A percentile compares a stretch with the other conserved stretches of the same genome.
Evolutionary conservation across 2,329 filamentous ascomycete species (phyloP).

Genomic region (Sclerotiophoma versabilis): DNA sequence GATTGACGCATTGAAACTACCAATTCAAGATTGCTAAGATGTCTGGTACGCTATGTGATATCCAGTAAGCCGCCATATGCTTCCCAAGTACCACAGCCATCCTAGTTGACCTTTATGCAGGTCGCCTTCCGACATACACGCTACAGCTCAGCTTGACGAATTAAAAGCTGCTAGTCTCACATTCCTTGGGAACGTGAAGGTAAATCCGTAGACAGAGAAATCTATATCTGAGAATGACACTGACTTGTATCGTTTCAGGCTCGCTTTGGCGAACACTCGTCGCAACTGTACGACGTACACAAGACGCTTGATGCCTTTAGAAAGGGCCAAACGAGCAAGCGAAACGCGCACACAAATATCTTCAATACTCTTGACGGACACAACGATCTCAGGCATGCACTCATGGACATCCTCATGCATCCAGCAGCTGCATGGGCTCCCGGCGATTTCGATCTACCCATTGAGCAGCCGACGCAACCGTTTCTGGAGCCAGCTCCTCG

Average conservation of each 20-base stretch:
- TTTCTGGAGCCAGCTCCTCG: conserved; percentile 16
- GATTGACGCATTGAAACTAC: background rate
- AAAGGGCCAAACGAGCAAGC: conserved; percentile 29
- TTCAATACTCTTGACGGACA: conserved; percentile 25
- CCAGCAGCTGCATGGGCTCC: conserved; percentile 30
- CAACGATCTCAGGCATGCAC: conserved; percentile 30
- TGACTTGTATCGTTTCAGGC: conserved; percentile 15
- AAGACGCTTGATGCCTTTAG: conserved; percentile 28
- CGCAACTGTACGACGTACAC: conserved; percentile 24
- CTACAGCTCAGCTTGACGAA: background rate
- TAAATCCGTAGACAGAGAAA: background rate
- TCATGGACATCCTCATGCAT: conserved; percentile 34
- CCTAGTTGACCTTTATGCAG: conserved; percentile 1
- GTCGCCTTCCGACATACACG: conserved; percentile 8
- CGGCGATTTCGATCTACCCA: conserved; percentile 27
- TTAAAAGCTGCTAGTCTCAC: conserved; percentile 13
- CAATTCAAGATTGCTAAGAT: background rate
- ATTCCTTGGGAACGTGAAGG: conserved; percentile 33
- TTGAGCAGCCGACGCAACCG: background rate
- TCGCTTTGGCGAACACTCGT: conserved; percentile 35
- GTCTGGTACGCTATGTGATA: background rate
- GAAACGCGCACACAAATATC: conserved; percentile 28
- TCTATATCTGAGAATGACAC: background rate
- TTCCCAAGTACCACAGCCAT: background rate
- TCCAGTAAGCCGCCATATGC: background rate